These are phyloP conservation scores for Sonneratia alba DNA, from an alignment of 345 rosid species.

Conservation along the genomic window DNA sequence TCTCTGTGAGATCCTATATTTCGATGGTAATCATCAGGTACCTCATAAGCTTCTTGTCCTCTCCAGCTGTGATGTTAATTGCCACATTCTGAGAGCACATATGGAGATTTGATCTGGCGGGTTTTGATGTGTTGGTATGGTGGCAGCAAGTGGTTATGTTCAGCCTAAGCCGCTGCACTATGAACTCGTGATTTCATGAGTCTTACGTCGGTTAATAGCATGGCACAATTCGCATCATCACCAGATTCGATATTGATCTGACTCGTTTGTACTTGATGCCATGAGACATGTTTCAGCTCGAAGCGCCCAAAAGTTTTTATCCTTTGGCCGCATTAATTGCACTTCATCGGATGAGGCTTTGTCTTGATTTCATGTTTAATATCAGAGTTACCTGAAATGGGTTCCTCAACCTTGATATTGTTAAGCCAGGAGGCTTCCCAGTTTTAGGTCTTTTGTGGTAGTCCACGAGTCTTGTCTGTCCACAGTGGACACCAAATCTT, in stretches of 20 bases:
- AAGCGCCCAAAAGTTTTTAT: no score
- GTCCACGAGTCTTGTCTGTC: constrained; percentile 29
- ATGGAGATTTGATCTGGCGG: no score
- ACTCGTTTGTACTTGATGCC: no score
- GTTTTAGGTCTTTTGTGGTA: background rate
- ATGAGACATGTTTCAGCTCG: no score
- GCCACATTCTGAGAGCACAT: no score
- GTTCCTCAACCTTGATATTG: background rate
- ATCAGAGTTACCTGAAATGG: constrained; percentile 13
- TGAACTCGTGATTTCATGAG: background rate
- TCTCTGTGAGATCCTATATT: no score
- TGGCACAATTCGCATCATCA: background rate
- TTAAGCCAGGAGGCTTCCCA: background rate
- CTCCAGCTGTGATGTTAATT: no score
- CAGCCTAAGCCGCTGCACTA: background rate
- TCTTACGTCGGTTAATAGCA: background rate
- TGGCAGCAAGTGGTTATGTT: background rate
- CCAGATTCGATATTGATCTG: background rate
- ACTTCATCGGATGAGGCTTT: background rate
- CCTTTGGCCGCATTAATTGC: no score
- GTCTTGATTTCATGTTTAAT: constrained; percentile 15
- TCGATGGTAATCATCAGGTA: background rate
- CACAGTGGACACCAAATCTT: constrained; percentile 18
- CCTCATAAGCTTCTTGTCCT: background rate
- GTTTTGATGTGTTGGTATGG: no score